Conservation (phyloP, 768 basidiomycete genomes). For the Flagelloscypha sp. region DNA sequence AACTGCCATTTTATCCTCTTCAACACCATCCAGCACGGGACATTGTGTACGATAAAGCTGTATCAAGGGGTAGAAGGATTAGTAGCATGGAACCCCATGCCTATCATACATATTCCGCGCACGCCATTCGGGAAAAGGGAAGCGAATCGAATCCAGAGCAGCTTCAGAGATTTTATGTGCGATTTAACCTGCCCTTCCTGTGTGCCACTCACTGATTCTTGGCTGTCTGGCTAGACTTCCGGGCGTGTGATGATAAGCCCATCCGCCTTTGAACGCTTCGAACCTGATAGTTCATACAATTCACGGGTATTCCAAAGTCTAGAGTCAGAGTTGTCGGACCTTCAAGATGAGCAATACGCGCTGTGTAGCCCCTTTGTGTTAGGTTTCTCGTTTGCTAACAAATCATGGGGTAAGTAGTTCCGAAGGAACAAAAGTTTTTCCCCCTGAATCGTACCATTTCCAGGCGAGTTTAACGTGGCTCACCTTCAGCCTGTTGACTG, state of each 20-base stretch:
- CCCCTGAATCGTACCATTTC: background rate
- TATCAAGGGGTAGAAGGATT: constrained; percentile 10
- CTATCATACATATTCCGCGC: constrained; percentile 12
- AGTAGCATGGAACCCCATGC: constrained; percentile 4
- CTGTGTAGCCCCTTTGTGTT: constrained; percentile 18
- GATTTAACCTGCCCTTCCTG: constrained; percentile 1
- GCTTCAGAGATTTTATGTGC: constrained; percentile 5
- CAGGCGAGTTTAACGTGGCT: constrained; percentile 56
- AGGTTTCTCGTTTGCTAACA: constrained; percentile 19
- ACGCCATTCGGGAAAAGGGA: constrained; percentile 8
- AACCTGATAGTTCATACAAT: constrained; percentile 15
- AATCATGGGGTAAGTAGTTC: constrained; percentile 19
- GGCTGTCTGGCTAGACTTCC: constrained; percentile 10
- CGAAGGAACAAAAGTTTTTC: too few relatives aligned
- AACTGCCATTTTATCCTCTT: constrained; percentile 15
- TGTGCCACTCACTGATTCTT: too few relatives aligned
- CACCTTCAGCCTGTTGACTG: constrained; percentile 45
- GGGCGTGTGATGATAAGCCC: constrained; percentile 22
- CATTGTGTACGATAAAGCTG: constrained; percentile 4
- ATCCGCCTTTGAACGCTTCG: constrained; percentile 14
- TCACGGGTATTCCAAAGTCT: constrained; percentile 10
- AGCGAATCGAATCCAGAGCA: too few relatives aligned
- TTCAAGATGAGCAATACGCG: constrained; percentile 18
- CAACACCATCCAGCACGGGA: constrained; percentile 5
- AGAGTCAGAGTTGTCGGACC: constrained; percentile 5